Percentiles rank a stretch among this genome's conserved stretches.
These are phyloP conservation scores for Phytopythium sindhum DNA, from an alignment of 352 stramenopile genomes.

Conservation along the genomic window DNA sequence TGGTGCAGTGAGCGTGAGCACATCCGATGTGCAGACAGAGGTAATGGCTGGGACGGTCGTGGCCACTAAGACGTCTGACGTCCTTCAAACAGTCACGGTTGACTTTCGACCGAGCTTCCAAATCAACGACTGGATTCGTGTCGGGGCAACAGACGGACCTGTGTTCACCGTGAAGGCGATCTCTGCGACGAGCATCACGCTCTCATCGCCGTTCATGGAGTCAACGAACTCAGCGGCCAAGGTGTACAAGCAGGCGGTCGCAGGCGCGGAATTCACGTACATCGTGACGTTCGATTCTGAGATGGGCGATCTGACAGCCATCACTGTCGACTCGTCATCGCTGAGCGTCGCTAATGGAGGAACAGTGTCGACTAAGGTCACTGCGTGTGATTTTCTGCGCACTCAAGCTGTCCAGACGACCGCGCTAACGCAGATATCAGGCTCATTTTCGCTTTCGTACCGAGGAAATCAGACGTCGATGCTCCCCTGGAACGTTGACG, in stretches of 20 bases:
- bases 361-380: conserved; percentile 38
- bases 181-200: conserved; percentile 55
- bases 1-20: conserved; percentile 85
- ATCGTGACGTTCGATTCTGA: conserved; percentile 72
- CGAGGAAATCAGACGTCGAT: conserved; percentile 61
- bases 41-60: conserved; percentile 50
- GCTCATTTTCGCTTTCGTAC: conserved; percentile 86
- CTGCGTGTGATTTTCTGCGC: conserved; percentile 80
- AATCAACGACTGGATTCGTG: conserved; percentile 91
- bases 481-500: conserved; percentile 63
- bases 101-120: conserved; percentile 67
- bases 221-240: conserved; percentile 34
- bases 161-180: conserved; percentile 87
- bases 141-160: conserved; percentile 69
- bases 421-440: conserved; percentile 50
- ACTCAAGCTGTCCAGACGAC: conserved; percentile 70
- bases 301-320: conserved; percentile 56
- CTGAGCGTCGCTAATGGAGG: conserved; percentile 35
- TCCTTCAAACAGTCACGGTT: conserved; percentile 42
- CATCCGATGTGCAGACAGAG: conserved; percentile 78
- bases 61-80: conserved; percentile 78
- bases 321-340: conserved; percentile 47
- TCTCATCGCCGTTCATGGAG: conserved; percentile 88
- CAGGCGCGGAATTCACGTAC: conserved; percentile 58
- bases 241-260: conserved; percentile 82